A percentile compares a stretch with the other conserved stretches of the same genome.
These are phyloP conservation scores for Trifolium subterraneum DNA, from an alignment of 306 rosid genomes.

Conservation along the genomic window DNA sequence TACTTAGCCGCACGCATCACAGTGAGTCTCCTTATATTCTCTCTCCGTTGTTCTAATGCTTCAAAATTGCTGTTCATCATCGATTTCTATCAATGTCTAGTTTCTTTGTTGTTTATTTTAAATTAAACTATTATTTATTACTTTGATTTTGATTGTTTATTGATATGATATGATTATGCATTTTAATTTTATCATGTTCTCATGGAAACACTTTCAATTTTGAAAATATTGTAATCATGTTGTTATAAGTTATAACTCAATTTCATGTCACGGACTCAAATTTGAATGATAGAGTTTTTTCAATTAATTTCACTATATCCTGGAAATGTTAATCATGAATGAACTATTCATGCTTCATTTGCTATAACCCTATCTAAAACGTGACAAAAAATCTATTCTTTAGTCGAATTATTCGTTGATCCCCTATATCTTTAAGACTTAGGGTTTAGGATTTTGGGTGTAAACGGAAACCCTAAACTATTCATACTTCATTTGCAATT, in stretches of 20 bases:
- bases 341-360: background rate
- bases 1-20: background rate
- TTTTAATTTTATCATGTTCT: background rate
- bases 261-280: background rate
- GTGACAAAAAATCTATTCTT: background rate
- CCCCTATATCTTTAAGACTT: background rate
- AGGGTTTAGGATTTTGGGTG: background rate
- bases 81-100: background rate
- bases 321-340: no score
- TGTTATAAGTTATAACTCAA: no score
- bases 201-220: background rate
- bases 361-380: background rate
- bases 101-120: background rate
- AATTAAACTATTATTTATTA: background rate
- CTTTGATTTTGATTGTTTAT: background rate
- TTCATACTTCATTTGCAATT: background rate
- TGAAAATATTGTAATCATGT: background rate
- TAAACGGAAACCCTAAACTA: background rate
- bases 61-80: background rate
- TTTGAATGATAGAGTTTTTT: no score
- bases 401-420: background rate
- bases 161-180: no score
- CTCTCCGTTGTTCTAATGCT: background rate
- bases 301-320: background rate
- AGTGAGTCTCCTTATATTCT: background rate